Percentiles rank a stretch among this genome's conserved stretches.
Evolutionary conservation across 2,329 filamentous ascomycete genomes (phyloP).

Genomic region (Botrytis medusae): DNA sequence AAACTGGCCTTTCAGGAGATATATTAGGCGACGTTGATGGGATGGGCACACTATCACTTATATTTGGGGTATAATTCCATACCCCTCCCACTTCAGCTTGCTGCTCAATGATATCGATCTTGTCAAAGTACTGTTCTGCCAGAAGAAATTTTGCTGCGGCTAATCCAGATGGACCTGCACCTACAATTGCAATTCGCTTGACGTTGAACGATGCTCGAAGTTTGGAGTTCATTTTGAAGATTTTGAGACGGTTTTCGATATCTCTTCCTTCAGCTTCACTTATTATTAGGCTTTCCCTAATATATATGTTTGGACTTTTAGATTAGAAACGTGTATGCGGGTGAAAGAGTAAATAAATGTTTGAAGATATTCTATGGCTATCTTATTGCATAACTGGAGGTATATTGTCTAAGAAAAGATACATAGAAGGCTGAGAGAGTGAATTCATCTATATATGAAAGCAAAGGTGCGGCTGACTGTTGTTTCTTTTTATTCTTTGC

Average conservation of each 20-base stretch:
- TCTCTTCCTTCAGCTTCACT: background rate
- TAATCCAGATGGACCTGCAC: constrained; percentile 78
- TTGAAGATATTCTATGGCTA: background rate
- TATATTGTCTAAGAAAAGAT: too few relatives aligned
- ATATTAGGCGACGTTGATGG: constrained; percentile 69
- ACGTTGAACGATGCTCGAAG: constrained; percentile 42
- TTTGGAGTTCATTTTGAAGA: constrained; percentile 33
- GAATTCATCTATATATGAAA: background rate
- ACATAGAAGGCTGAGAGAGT: background rate
- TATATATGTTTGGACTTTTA: background rate
- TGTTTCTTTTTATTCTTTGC: background rate
- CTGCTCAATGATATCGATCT: constrained; percentile 80
- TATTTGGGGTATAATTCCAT: constrained; percentile 70
- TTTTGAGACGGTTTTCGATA: background rate
- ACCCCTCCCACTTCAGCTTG: constrained; percentile 74
- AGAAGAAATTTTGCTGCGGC: constrained; percentile 77
- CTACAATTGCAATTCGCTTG: constrained; percentile 71
- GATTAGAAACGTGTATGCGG: background rate
- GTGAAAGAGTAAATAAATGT: background rate
- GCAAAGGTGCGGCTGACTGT: background rate
- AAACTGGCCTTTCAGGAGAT: constrained; percentile 63
- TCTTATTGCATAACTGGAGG: too few relatives aligned
- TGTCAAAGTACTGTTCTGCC: constrained; percentile 68
- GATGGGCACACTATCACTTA: constrained; percentile 50
- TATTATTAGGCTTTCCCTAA: background rate